These are phyloP conservation scores for Trichoderma citrinoviride DNA, from an alignment of 2,329 filamentous ascomycete species.

Conservation along the genomic window DNA sequence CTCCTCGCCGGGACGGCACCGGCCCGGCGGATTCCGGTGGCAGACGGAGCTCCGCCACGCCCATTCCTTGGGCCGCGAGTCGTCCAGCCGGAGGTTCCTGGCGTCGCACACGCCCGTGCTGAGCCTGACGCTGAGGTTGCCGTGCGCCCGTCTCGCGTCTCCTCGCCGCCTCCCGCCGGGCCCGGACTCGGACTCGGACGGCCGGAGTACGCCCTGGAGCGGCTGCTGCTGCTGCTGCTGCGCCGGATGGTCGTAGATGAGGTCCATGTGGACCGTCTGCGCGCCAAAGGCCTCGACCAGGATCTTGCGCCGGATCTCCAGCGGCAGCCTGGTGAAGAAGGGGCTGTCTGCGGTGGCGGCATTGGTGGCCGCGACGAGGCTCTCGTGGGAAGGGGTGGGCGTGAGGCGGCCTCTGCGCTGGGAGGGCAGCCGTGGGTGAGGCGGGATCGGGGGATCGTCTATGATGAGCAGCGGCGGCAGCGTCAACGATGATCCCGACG, in stretches of 20 bases:
- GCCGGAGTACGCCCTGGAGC: too few relatives aligned
- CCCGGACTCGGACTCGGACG: too few relatives aligned
- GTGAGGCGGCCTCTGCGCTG: constrained; percentile 16
- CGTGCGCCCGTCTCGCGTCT: neutral
- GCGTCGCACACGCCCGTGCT: neutral
- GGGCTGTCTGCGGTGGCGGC: constrained; percentile 14
- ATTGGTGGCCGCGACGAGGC: neutral
- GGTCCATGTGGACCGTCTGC: constrained; percentile 29
- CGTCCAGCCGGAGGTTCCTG: constrained; percentile 2
- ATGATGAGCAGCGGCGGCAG: neutral
- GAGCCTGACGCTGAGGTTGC: neutral
- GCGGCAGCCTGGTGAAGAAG: constrained; percentile 35
- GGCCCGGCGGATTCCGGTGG: constrained; percentile 25
- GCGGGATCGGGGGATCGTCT: neutral
- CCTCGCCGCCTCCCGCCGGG: neutral
- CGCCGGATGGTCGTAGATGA: constrained; percentile 24
- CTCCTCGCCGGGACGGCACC: neutral
- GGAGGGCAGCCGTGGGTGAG: constrained; percentile 16
- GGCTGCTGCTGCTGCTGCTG: too few relatives aligned
- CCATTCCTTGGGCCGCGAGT: constrained; percentile 26
- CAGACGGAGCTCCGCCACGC: constrained; percentile 31
- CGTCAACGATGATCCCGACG: neutral
- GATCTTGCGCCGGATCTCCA: constrained; percentile 36
- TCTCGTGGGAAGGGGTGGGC: constrained; percentile 14
- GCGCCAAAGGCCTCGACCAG: constrained; percentile 28